phyloP scores from a whole-genome alignment of 2,329 filamentous ascomycete genomes.

The Camillea tinctor region DNA sequence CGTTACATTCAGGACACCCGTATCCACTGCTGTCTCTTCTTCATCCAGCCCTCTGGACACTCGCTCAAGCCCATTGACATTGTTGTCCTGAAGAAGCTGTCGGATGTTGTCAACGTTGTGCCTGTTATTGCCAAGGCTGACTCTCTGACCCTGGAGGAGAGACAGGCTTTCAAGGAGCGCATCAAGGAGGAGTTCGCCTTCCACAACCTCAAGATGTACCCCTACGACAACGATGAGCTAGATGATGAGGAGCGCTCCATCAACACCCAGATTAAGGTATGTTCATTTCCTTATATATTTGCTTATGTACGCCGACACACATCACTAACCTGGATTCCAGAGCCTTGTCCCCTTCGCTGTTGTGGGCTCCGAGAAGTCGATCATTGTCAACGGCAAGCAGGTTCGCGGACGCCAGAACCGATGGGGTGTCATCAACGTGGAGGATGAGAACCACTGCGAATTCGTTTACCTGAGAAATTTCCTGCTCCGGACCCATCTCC shows the following conservation, averaged over 20 bases:
- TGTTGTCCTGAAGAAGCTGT: conserved; percentile 98
- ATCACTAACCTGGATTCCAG: conserved; percentile 49
- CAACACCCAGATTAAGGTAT: conserved; percentile 95
- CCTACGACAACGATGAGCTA: conserved; percentile 98
- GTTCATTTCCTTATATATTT: conserved; percentile 12
- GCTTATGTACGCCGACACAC: too few relatives aligned
- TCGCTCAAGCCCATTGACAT: conserved; percentile 99
- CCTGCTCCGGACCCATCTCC: conserved; percentile 94
- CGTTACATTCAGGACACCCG: conserved; percentile 99
- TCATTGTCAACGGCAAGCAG: conserved; percentile 95
- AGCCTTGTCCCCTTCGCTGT: conserved; percentile 95
- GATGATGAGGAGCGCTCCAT: conserved; percentile 93
- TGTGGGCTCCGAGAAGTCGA: conserved; percentile 96
- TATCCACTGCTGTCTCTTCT: conserved; percentile 99
- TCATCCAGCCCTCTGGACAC: conserved; percentile 98
- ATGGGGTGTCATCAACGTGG: conserved; percentile 99
- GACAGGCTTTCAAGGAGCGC: conserved; percentile 93
- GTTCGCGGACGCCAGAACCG: conserved; percentile 97
- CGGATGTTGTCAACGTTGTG: conserved; percentile 98
- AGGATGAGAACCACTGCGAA: conserved; percentile 99
- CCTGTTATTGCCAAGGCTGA: conserved; percentile 99
- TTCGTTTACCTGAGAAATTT: conserved; percentile 98
- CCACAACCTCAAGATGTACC: conserved; percentile 99
- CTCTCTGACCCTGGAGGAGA: conserved; percentile 92
- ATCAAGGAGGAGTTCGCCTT: conserved; percentile 99